Percentiles rank a stretch among this genome's conserved stretches.
Conservation (phyloP, 2,329 filamentous ascomycete species). For the Tolypocladium endophyticum region DNA sequence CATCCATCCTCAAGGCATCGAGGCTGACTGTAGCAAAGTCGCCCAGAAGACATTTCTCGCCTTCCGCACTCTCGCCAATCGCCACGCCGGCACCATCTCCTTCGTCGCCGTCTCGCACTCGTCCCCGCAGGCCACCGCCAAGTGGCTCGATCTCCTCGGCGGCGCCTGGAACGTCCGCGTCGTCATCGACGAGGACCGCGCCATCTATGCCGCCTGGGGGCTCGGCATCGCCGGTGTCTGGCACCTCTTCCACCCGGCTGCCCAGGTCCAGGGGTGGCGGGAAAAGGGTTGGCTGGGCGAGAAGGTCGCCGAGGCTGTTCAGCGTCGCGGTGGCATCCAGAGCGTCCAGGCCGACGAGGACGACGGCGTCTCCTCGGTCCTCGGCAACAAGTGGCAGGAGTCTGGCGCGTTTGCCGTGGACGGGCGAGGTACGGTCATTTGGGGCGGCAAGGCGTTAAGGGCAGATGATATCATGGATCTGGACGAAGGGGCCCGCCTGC, state of each 20-base stretch:
- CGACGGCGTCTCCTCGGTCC: slow-evolving; percentile 29
- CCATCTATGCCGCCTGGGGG: slow-evolving; percentile 49
- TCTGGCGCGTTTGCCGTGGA: slow-evolving; percentile 41
- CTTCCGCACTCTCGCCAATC: slow-evolving; percentile 43
- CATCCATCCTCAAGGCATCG: neutral
- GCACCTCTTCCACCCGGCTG: slow-evolving; percentile 43
- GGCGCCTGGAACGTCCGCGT: slow-evolving; percentile 44
- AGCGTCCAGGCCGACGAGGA: slow-evolving; percentile 12
- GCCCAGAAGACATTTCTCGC: slow-evolving; percentile 47
- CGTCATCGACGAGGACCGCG: slow-evolving; percentile 44
- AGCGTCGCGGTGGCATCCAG: slow-evolving; percentile 23
- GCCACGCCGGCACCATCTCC: slow-evolving; percentile 34
- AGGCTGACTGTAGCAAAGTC: slow-evolving; percentile 22
- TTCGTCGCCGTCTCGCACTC: slow-evolving; percentile 52
- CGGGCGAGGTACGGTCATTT: slow-evolving; percentile 36
- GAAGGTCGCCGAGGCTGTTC: slow-evolving; percentile 36
- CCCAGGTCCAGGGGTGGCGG: slow-evolving; percentile 40
- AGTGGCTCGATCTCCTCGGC: slow-evolving; percentile 47
- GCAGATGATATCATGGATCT: slow-evolving; percentile 42
- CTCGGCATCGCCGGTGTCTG: slow-evolving; percentile 39
- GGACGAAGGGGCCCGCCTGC: slow-evolving; percentile 35
- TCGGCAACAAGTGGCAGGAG: slow-evolving; percentile 48
- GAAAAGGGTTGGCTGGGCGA: slow-evolving; percentile 45
- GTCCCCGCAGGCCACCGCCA: slow-evolving; percentile 41
- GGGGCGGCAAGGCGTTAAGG: slow-evolving; percentile 35